Evolutionary conservation across 257 asterid species (phyloP).

Genomic region (Nicotiana knightiana): DNA sequence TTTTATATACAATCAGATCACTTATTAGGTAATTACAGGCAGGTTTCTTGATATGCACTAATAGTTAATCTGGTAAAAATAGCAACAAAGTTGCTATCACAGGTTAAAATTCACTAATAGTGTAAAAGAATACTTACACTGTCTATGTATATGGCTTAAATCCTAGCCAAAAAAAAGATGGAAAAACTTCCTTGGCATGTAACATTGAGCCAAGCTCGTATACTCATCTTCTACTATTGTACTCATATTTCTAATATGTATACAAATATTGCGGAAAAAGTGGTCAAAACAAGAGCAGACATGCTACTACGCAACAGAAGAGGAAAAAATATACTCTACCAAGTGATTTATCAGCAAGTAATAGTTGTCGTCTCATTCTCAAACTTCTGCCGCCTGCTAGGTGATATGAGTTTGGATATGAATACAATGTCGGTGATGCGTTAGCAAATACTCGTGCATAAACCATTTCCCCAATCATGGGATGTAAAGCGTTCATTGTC

Average conservation of each 20-base stretch:
- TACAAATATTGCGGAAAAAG: background rate
- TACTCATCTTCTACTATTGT: background rate
- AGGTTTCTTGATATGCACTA: too few relatives aligned
- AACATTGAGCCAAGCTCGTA: slow-evolving; percentile 2
- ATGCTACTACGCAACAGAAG: slow-evolving; percentile 47
- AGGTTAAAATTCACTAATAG: too few relatives aligned
- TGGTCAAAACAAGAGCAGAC: slow-evolving; percentile 47
- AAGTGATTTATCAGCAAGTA: slow-evolving; percentile 52
- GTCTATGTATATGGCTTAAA: too few relatives aligned
- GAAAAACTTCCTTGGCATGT: background rate
- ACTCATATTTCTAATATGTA: background rate
- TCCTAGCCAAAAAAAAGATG: background rate
- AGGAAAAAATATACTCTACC: slow-evolving; percentile 53
- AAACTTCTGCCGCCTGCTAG: slow-evolving; percentile 32
- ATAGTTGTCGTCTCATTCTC: slow-evolving; percentile 40
- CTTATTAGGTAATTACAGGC: too few relatives aligned
- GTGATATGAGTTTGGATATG: slow-evolving; percentile 47
- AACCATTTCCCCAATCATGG: slow-evolving; percentile 57
- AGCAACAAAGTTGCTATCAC: too few relatives aligned
- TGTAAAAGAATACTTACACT: too few relatives aligned
- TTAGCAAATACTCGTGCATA: slow-evolving; percentile 45
- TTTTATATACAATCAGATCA: too few relatives aligned
- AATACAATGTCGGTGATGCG: slow-evolving; percentile 29
- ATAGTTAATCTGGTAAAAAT: too few relatives aligned
- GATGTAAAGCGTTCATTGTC: slow-evolving; percentile 14